These are phyloP conservation scores for Panicum hallii DNA, from an alignment of 202 grass and related monocot species.

Conservation along the genomic window DNA sequence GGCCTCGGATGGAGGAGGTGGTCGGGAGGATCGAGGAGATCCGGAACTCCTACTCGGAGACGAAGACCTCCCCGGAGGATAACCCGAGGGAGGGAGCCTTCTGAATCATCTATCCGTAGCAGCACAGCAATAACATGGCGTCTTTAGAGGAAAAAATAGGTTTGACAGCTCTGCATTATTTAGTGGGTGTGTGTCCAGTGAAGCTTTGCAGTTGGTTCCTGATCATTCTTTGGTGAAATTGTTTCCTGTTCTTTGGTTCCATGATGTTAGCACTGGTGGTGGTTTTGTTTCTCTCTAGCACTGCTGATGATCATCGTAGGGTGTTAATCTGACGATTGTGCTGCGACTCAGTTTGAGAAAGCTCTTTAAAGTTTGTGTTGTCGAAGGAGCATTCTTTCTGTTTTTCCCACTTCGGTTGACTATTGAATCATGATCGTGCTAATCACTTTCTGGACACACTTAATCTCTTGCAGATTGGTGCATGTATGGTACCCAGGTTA, in stretches of 20 bases:
- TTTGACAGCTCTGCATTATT: constrained; percentile 3
- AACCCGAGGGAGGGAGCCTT: constrained; percentile 46
- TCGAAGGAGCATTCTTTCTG: constrained; percentile 19
- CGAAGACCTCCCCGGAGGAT: constrained; percentile 63
- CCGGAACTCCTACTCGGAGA: constrained; percentile 55
- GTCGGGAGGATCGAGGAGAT: constrained; percentile 79
- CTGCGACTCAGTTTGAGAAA: background rate
- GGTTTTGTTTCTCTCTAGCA: constrained; percentile 26
- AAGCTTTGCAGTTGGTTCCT: constrained; percentile 35
- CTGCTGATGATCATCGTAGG: constrained; percentile 42
- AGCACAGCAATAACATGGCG: constrained; percentile 14
- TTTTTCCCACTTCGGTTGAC: background rate
- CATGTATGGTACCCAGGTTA: background rate
- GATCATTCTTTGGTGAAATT: constrained; percentile 42
- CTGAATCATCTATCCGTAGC: constrained; percentile 24
- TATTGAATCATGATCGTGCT: background rate
- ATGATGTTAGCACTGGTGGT: constrained; percentile 6
- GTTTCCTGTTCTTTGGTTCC: constrained; percentile 28
- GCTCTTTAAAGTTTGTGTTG: constrained; percentile 28
- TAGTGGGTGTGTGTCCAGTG: constrained; percentile 40
- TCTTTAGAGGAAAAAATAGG: constrained; percentile 13
- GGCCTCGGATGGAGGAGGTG: constrained; percentile 83
- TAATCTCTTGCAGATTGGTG: background rate
- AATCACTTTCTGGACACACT: background rate
- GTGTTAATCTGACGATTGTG: constrained; percentile 11